phyloP scores from a whole-genome alignment of 306 rosid genomes.

The Canavalia ensiformis region DNA sequence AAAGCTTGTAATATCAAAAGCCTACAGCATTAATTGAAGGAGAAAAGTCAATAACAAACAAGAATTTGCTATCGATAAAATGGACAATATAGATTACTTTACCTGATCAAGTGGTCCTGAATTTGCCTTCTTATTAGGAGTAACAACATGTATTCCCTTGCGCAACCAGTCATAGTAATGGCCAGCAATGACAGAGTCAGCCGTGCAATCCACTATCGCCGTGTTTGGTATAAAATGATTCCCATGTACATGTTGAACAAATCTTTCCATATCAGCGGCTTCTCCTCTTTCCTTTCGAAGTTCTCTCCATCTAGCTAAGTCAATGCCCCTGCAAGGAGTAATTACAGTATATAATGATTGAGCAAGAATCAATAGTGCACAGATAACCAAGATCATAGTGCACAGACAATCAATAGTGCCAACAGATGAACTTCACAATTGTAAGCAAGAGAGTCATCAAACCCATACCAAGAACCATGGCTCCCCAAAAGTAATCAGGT shows the following conservation, averaged over 20 bases:
- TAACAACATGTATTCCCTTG: constrained; percentile 92
- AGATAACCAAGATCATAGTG: constrained; percentile 13
- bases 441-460: constrained; percentile 23
- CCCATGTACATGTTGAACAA: constrained; percentile 83
- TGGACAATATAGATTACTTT: constrained; percentile 34
- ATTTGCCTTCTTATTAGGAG: constrained; percentile 97
- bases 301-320: constrained; percentile 86
- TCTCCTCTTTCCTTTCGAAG: constrained; percentile 71
- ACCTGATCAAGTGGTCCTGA: constrained; percentile 99
- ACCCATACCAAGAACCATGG: constrained; percentile 19
- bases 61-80: constrained; percentile 32
- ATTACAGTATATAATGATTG: constrained; percentile 33
- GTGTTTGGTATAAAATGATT: constrained; percentile 98
- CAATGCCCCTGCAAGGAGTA: constrained; percentile 75
- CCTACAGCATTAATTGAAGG: not conserved
- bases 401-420: not conserved
- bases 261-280: constrained; percentile 75
- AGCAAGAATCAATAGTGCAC: constrained; percentile 22
- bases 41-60: constrained; percentile 35
- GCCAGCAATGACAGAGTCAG: constrained; percentile 83
- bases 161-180: constrained; percentile 89
- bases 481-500: constrained; percentile 15
- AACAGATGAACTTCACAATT: constrained; percentile 12
- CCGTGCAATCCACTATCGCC: constrained; percentile 94
- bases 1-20: not conserved